Conservation (phyloP, 1,284 basidiomycete genomes). For the Inonotus hispidus region DNA sequence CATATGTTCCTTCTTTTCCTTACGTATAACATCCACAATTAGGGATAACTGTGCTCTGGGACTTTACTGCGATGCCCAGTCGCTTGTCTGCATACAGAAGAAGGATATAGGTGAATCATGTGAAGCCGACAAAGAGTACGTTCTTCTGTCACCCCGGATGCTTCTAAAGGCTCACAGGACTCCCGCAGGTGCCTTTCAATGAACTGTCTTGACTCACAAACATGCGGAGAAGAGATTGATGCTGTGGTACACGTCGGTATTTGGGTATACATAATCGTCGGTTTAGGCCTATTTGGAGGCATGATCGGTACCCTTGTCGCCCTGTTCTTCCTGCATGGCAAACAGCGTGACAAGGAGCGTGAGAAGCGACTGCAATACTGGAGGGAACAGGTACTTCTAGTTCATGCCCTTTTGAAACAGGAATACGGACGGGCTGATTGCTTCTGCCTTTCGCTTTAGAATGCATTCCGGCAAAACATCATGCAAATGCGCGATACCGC, state of each 20-base stretch:
- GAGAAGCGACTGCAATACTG: slow-evolving; percentile 82
- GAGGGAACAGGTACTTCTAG: slow-evolving; percentile 65
- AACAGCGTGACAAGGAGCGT: slow-evolving; percentile 67
- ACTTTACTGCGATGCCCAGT: slow-evolving; percentile 67
- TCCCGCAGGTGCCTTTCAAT: slow-evolving; percentile 60
- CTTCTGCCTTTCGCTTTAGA: slow-evolving; percentile 34
- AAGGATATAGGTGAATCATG: slow-evolving; percentile 57
- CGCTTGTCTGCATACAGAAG: slow-evolving; percentile 52
- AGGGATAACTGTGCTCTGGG: slow-evolving; percentile 66
- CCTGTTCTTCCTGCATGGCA: slow-evolving; percentile 66
- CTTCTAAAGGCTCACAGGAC: not conserved
- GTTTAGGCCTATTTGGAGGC: slow-evolving; percentile 62
- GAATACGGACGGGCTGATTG: not conserved
- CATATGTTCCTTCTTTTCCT: not conserved
- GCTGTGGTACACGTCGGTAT: slow-evolving; percentile 56
- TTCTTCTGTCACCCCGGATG: slow-evolving; percentile 16
- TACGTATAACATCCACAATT: not conserved
- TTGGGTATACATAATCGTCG: slow-evolving; percentile 75
- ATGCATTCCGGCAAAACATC: slow-evolving; percentile 72
- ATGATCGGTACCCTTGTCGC: slow-evolving; percentile 64
- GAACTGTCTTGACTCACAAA: slow-evolving; percentile 62
- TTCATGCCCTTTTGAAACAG: not conserved
- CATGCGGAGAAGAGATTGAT: slow-evolving; percentile 59
- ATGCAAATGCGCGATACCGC: slow-evolving; percentile 71
- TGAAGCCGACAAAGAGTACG: slow-evolving; percentile 77